phyloP scores from a whole-genome alignment of 768 basidiomycete genomes.

The Lactarius tabidus region DNA sequence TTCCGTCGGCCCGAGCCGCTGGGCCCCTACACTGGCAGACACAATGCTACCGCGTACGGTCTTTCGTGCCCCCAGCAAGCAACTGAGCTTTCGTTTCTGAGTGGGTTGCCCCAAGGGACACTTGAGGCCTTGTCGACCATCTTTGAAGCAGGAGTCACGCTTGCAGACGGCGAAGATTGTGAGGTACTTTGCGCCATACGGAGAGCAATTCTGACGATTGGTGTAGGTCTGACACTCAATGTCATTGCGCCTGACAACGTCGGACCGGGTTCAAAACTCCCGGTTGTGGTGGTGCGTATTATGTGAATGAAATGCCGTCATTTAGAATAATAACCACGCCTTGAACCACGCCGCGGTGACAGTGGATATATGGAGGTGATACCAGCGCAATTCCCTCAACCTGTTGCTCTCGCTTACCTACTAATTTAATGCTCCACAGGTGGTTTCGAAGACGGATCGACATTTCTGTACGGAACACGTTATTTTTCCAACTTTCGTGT shows the following conservation, averaged over 20 bases:
- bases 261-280: slow-evolving; percentile 16
- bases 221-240: slow-evolving; percentile 27
- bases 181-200: background rate
- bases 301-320: background rate
- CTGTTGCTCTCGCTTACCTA: background rate
- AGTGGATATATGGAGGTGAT: slow-evolving; percentile 29
- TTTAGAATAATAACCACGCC: background rate
- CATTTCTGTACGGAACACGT: background rate
- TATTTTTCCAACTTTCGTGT: too few relatives aligned
- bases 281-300: slow-evolving; percentile 28
- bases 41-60: too few relatives aligned
- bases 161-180: slow-evolving; percentile 25
- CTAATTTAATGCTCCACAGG: background rate
- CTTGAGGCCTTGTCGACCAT: background rate
- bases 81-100: background rate
- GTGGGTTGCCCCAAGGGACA: background rate
- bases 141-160: background rate
- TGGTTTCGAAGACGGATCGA: background rate
- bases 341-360: too few relatives aligned
- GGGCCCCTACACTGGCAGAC: slow-evolving; percentile 17
- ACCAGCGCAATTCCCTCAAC: background rate
- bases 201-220: background rate
- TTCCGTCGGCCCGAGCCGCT: slow-evolving; percentile 35
- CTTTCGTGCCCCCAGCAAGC: slow-evolving; percentile 28
- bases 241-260: slow-evolving; percentile 23